A percentile compares a stretch with the other conserved stretches of the same genome.
These are phyloP conservation scores for Termitomyces sp. DNA, from an alignment of 768 basidiomycete species.

Conservation along the genomic window DNA sequence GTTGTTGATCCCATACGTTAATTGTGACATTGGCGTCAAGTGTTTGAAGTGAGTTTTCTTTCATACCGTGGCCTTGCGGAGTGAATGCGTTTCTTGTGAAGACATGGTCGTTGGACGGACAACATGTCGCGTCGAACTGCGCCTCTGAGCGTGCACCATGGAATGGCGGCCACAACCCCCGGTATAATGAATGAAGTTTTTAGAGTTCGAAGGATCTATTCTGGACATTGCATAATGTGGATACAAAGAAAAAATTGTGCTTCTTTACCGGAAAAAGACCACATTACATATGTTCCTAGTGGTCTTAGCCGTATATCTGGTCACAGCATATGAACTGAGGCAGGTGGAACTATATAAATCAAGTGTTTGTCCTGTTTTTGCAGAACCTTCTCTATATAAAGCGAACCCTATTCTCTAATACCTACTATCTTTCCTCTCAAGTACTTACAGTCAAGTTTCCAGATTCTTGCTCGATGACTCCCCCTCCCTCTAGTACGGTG, in stretches of 20 bases:
- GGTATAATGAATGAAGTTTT: neutral
- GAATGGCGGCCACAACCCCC: neutral
- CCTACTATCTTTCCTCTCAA: too few relatives aligned
- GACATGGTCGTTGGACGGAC: neutral
- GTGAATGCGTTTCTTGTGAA: neutral
- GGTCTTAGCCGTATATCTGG: too few relatives aligned
- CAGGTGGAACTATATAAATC: too few relatives aligned
- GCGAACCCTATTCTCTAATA: constrained; percentile 62
- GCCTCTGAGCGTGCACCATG: too few relatives aligned
- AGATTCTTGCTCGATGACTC: constrained; percentile 11
- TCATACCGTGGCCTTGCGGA: neutral
- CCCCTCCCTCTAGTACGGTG: constrained; percentile 35
- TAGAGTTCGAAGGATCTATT: neutral
- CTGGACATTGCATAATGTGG: neutral
- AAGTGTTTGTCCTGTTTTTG: too few relatives aligned
- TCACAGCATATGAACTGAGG: too few relatives aligned
- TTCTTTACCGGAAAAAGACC: neutral
- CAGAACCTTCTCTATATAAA: constrained; percentile 35
- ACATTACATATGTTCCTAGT: neutral
- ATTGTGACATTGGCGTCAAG: constrained; percentile 4
- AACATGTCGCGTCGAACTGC: neutral
- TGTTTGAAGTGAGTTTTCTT: neutral
- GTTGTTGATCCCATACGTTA: neutral
- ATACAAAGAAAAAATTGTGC: neutral
- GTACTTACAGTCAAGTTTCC: too few relatives aligned